Percentiles rank a stretch among this genome's conserved stretches.
phyloP scores from a whole-genome alignment of 192 early-diverging fungal species.

The Umbelopsis ramanniana region DNA sequence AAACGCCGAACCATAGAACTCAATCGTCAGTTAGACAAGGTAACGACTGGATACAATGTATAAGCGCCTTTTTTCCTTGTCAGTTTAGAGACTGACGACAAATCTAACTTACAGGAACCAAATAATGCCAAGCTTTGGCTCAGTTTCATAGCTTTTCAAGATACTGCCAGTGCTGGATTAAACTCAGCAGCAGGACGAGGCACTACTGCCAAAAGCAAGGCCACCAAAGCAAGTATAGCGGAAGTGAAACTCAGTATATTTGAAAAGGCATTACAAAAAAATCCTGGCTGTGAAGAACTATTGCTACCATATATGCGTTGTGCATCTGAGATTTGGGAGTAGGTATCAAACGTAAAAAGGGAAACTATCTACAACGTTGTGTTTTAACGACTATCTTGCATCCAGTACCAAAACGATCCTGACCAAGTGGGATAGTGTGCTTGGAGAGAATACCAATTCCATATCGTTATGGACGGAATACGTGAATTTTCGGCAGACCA shows the following conservation, averaged over 20 bases:
- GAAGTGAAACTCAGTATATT: conserved; percentile 61
- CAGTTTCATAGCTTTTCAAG: conserved; percentile 57
- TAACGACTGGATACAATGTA: not conserved
- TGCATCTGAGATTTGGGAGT: conserved; percentile 50
- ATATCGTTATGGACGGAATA: conserved; percentile 61
- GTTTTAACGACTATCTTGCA: not conserved
- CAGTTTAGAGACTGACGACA: not conserved
- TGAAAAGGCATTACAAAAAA: conserved; percentile 56
- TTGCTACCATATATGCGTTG: conserved; percentile 52
- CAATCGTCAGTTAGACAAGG: conserved; percentile 31
- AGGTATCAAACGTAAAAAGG: conserved; percentile 3
- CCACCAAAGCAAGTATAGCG: conserved; percentile 44
- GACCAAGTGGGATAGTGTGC: conserved; percentile 56
- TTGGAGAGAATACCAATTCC: conserved; percentile 40
- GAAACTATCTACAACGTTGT: not conserved
- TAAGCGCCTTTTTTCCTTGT: not conserved
- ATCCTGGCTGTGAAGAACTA: conserved; percentile 49
- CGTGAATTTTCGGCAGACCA: conserved; percentile 57
- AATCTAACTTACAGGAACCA: conserved; percentile 39
- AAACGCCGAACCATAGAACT: conserved; percentile 42
- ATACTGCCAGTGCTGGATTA: conserved; percentile 37
- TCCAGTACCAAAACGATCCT: conserved; percentile 42
- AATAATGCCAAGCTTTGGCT: conserved; percentile 52
- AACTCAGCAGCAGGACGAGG: conserved; percentile 30
- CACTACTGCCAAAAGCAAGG: conserved; percentile 14